A percentile compares a stretch with the other conserved stretches of the same genome.
phyloP scores from a whole-genome alignment of 2,329 filamentous ascomycete species.

The Ilyonectria mors-panacis region DNA sequence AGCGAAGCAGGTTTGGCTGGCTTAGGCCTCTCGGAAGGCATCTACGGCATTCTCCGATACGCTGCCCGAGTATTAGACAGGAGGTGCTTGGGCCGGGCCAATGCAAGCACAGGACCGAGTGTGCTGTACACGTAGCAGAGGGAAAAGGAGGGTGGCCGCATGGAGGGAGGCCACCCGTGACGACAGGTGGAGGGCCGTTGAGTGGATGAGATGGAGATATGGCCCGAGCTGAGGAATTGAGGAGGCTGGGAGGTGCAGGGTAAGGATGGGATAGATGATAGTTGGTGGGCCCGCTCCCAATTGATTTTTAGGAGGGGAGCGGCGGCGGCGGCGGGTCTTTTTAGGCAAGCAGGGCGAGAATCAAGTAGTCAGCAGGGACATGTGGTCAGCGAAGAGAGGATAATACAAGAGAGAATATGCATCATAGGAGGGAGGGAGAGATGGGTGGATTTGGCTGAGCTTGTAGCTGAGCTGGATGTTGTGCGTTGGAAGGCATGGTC shows the following conservation, averaged over 20 bases:
- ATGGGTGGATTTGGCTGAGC: background rate
- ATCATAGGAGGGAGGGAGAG: background rate
- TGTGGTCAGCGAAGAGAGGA: background rate
- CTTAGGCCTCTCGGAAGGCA: background rate
- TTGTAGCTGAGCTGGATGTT: background rate
- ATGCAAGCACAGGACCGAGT: background rate
- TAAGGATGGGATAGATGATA: slow-evolving; percentile 22
- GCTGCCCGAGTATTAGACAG: background rate
- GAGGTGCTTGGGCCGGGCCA: background rate
- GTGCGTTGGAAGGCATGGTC: background rate
- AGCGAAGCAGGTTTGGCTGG: background rate
- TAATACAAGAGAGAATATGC: background rate
- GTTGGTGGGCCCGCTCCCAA: slow-evolving; percentile 1
- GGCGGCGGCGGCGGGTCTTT: background rate
- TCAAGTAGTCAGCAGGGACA: background rate
- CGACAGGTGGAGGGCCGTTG: slow-evolving; percentile 29
- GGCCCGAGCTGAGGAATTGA: slow-evolving; percentile 32
- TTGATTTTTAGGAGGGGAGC: background rate
- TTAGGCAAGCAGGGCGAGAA: background rate
- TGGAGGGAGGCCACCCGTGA: slow-evolving; percentile 44
- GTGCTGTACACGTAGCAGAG: slow-evolving; percentile 31
- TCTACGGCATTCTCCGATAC: slow-evolving; percentile 12
- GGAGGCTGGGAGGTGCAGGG: slow-evolving; percentile 46
- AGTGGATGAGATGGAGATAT: slow-evolving; percentile 36
- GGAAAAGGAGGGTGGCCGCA: slow-evolving; percentile 41